Base-by-base conservation (phyloP, 805 yeast genomes). In the Grigorovia yakushimaensis region DNA sequence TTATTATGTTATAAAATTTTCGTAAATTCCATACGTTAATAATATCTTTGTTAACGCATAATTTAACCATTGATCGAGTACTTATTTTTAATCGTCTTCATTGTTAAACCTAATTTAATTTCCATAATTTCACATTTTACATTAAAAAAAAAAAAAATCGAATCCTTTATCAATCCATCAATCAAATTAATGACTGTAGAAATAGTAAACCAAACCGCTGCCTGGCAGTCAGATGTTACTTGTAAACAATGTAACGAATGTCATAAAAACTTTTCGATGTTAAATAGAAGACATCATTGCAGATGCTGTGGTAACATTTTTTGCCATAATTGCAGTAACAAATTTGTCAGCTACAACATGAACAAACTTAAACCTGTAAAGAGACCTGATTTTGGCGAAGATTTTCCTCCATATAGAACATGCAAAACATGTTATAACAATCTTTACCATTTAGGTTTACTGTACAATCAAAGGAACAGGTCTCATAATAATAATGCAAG, bases 281-380 rank as follows among this genome's bases (percentile, higher is more conserved):
- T 79, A 54, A 70, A 73, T 52, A 67, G 87, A 48, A 72, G 79
- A 47, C 88, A 82, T 61, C 88, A 82, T 61, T 82, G 88, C 58
- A 69, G 88, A 40, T 72, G 73, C 51, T 82, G 88, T 63, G 88
- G 88, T 1, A 67, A 76, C n/a, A 74, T 81, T 3, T 81, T 75
- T 36, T 82, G 88, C 60, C 75, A 55, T 8, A 40, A 48, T n/a
- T 65, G 69, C 41, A 47, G 59, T 22, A 53, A 51, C 18, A 49
- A 52, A 24, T 64, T 62, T 52, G 55, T 56, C 2, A 53, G 55
- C 22, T 65, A 64, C 46, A 59, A 64, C 44, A 53, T 39, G 36
- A 46, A 45, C 7, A 59, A 53, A 46, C 61, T 65, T 8, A 55
- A 53, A 44, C 56, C 59, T 4, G 57, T 65, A 4, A 52, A 52